These are phyloP conservation scores for Alternaria ventricosa DNA, from an alignment of 2,329 filamentous ascomycete species.

Conservation along the genomic window DNA sequence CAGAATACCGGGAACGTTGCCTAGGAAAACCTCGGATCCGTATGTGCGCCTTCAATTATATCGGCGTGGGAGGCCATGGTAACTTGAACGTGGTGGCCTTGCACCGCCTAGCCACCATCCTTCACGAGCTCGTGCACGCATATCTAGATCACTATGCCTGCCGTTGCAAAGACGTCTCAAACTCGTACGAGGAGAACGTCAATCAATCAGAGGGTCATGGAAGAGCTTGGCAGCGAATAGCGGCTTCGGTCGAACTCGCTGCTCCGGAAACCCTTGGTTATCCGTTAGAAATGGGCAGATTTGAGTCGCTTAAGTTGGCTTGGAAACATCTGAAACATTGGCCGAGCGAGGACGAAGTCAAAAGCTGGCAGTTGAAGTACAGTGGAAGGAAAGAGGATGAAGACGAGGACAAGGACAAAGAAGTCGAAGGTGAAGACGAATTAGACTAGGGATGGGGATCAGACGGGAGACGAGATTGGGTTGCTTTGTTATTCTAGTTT, in stretches of 20 bases:
- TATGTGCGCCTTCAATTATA: not conserved
- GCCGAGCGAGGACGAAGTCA: no score
- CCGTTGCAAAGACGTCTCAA: accelerated
- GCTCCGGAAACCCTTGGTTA: not conserved
- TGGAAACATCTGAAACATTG: not conserved
- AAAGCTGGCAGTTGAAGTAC: no score
- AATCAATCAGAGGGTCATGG: not conserved
- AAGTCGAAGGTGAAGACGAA: no score
- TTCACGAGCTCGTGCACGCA: not conserved
- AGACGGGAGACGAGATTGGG: no score
- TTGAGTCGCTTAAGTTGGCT: not conserved
- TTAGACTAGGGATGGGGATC: no score
- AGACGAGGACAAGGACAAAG: no score
- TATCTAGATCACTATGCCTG: not conserved
- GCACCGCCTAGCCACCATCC: not conserved
- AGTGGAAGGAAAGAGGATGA: no score
- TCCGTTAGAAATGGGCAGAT: not conserved
- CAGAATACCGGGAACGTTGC: not conserved
- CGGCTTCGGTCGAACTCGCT: not conserved
- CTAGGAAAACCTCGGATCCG: not conserved
- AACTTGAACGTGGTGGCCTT: not conserved
- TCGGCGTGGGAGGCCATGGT: no score
- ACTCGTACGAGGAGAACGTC: not conserved
- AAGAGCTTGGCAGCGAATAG: not conserved
- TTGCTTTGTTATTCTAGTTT: no score